A percentile compares a stretch with the other conserved stretches of the same genome.
phyloP scores from a whole-genome alignment of 768 basidiomycete species.

The Pisolithus microcarpus region DNA sequence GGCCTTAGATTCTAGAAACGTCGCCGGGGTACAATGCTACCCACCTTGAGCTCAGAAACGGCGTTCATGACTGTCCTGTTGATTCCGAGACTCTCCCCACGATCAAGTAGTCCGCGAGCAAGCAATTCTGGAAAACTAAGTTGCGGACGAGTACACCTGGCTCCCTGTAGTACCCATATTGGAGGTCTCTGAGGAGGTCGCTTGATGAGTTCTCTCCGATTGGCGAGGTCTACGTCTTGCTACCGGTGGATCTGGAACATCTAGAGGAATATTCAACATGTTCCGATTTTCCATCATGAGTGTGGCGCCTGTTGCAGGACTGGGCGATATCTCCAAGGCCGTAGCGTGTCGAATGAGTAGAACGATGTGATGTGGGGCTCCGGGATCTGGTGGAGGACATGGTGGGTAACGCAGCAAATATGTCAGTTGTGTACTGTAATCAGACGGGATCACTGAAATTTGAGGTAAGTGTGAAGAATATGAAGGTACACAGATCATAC shows the following conservation, averaged over 20 bases:
- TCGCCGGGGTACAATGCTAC: conserved; percentile 8
- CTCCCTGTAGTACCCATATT: conserved; percentile 8
- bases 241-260: conserved; percentile 46
- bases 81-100: conserved; percentile 74
- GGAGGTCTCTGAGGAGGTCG: conserved; percentile 13
- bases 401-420: conserved; percentile 80
- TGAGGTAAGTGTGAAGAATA: conserved; percentile 10
- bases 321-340: conserved; percentile 67
- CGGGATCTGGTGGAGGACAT: conserved; percentile 26
- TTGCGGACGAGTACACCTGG: conserved; percentile 35
- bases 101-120: conserved; percentile 64
- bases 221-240: conserved; percentile 31
- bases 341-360: conserved; percentile 82
- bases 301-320: conserved; percentile 67
- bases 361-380: conserved; percentile 47
- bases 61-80: conserved; percentile 79
- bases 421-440: conserved; percentile 83
- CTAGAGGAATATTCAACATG: conserved; percentile 62
- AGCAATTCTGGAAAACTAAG: conserved; percentile 65
- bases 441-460: conserved; percentile 68
- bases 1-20: conserved; percentile 6
- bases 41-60: conserved; percentile 68
- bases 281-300: conserved; percentile 79
- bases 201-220: conserved; percentile 25
- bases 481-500: conserved; percentile 37